Conservation (phyloP, 352 stramenopile genomes). For the Vaucheria bursata region DNA sequence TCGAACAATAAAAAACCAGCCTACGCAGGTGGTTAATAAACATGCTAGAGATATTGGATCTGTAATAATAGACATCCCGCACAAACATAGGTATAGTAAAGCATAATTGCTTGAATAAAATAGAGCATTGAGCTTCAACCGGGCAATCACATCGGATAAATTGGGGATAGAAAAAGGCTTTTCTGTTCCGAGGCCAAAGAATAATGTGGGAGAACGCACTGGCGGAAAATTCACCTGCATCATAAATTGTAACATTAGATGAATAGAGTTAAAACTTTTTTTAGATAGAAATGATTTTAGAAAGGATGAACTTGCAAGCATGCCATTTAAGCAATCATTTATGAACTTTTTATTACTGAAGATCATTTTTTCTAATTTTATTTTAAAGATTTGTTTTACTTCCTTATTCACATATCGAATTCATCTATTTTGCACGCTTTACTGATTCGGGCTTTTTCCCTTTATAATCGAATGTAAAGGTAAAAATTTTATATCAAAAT, state of each 20-base stretch:
- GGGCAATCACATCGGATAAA: neutral
- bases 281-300: neutral
- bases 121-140: neutral
- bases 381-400: too few species aligned
- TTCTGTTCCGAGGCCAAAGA: neutral
- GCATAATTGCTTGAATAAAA: constrained; percentile 9
- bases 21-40: neutral
- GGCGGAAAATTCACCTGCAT: neutral
- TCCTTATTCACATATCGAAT: too few species aligned
- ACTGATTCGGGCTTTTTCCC: too few species aligned
- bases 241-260: neutral
- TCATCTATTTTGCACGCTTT: too few species aligned
- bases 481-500: too few species aligned
- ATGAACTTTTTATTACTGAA: neutral
- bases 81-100: neutral
- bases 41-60: neutral
- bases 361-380: neutral
- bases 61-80: constrained; percentile 2
- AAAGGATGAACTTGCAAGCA: neutral
- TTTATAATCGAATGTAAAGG: too few species aligned
- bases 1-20: neutral
- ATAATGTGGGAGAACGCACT: neutral
- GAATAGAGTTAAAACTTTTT: neutral
- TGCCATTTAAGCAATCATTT: neutral
- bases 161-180: neutral